A percentile compares a stretch with the other conserved stretches of the same genome.
phyloP scores from a whole-genome alignment of 176 grass and related monocot species.

The Dendrocalamus sinicus region DNA sequence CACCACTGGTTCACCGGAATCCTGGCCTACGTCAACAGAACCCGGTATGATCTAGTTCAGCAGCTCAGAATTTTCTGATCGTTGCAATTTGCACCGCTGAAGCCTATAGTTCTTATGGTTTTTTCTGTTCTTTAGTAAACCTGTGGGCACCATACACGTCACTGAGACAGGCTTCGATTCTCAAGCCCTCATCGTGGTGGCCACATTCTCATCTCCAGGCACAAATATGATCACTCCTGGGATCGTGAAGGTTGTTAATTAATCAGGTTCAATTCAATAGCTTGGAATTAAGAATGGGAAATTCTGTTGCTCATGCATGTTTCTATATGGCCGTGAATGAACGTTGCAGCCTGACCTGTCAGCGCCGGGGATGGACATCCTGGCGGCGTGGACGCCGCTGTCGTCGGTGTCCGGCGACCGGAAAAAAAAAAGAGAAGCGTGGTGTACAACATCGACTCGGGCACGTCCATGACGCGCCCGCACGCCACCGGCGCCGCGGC shows the following conservation, averaged over 20 bases:
- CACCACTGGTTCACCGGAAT: too few relatives aligned
- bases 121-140: neutral
- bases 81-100: neutral
- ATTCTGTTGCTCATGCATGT: neutral
- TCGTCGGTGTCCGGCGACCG: neutral
- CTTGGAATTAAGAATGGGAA: neutral
- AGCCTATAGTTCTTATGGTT: too few relatives aligned
- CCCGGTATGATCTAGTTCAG: neutral
- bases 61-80: neutral
- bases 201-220: conserved; percentile 36
- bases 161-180: conserved; percentile 9
- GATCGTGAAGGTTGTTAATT: conserved; percentile 41
- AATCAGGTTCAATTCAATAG: too few relatives aligned
- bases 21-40: too few relatives aligned
- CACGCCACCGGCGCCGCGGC: conserved; percentile 39
- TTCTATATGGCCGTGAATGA: neutral
- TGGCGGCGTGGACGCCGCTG: conserved; percentile 27
- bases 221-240: conserved; percentile 39
- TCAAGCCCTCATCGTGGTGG: conserved; percentile 28
- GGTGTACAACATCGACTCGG: conserved; percentile 42
- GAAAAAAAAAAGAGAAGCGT: neutral
- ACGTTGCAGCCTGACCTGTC: conserved; percentile 39
- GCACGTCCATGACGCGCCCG: conserved; percentile 60
- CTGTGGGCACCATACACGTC: conserved; percentile 4
- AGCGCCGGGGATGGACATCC: conserved; percentile 45